Conservation (phyloP, 352 stramenopile genomes). For the Thalassiosira mediterranea region DNA sequence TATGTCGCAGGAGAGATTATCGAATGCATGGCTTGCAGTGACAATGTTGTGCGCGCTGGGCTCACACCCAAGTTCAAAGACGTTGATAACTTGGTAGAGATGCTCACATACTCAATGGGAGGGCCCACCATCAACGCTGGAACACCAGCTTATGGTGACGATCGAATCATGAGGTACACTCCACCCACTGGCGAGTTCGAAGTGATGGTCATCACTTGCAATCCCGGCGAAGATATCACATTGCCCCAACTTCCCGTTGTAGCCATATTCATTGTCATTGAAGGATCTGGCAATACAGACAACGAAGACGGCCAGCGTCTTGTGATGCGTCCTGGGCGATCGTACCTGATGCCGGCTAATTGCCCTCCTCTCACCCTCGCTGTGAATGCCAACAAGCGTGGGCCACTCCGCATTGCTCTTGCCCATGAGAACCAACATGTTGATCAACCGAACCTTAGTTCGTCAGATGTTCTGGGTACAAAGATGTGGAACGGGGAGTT, state of each 20-base stretch:
- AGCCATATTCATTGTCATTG: slow-evolving; percentile 75
- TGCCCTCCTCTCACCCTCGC: slow-evolving; percentile 48
- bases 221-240: slow-evolving; percentile 63
- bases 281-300: slow-evolving; percentile 74
- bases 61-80: slow-evolving; percentile 99
- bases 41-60: slow-evolving; percentile 98
- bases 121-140: slow-evolving; percentile 75
- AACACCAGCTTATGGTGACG: slow-evolving; percentile 69
- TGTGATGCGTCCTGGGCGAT: slow-evolving; percentile 63
- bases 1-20: slow-evolving; percentile 97
- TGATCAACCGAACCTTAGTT: slow-evolving; percentile 53
- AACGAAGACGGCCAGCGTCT: slow-evolving; percentile 57
- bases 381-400: slow-evolving; percentile 56
- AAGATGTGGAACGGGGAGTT: slow-evolving; percentile 52
- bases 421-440: slow-evolving; percentile 72
- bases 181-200: slow-evolving; percentile 91
- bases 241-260: slow-evolving; percentile 60
- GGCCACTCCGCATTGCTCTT: slow-evolving; percentile 68
- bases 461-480: slow-evolving; percentile 13
- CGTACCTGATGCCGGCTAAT: slow-evolving; percentile 60
- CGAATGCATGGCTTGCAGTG: slow-evolving; percentile 98
- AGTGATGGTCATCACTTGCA: slow-evolving; percentile 82
- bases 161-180: slow-evolving; percentile 88
- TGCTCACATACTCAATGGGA: slow-evolving; percentile 94
- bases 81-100: slow-evolving; percentile 94